These are phyloP conservation scores for Psilocybe tampanensis DNA, from an alignment of 768 basidiomycete genomes.

Conservation along the genomic window DNA sequence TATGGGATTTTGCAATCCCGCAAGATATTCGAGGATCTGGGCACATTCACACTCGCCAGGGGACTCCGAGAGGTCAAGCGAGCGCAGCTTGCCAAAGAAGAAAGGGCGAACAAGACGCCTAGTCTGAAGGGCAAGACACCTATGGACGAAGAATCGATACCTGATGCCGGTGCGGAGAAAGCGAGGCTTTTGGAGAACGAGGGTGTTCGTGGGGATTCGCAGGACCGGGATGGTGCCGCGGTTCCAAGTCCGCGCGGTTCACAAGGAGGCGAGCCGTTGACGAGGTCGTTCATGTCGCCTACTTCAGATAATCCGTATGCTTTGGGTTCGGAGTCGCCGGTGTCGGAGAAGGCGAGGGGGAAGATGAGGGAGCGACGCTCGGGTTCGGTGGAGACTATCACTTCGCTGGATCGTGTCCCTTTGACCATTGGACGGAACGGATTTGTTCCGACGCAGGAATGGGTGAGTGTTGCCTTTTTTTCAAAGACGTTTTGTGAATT, in stretches of 20 bases:
- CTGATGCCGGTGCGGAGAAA: slow-evolving; percentile 62
- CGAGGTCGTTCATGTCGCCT: slow-evolving; percentile 46
- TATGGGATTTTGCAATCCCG: slow-evolving; percentile 86
- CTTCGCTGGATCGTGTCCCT: slow-evolving; percentile 65
- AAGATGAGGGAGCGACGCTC: slow-evolving; percentile 84
- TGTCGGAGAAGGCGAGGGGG: slow-evolving; percentile 88
- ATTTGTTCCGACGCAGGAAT: slow-evolving; percentile 95
- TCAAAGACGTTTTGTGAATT: background rate
- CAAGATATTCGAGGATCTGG: slow-evolving; percentile 85
- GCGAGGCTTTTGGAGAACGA: slow-evolving; percentile 63
- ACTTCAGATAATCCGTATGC: slow-evolving; percentile 37
- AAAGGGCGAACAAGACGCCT: slow-evolving; percentile 49
- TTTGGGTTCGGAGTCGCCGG: slow-evolving; percentile 29
- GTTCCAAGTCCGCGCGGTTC: slow-evolving; percentile 21
- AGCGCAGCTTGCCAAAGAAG: slow-evolving; percentile 71
- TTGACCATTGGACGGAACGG: slow-evolving; percentile 84
- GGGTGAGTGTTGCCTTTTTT: slow-evolving; percentile 59
- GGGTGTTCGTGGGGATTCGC: slow-evolving; percentile 28
- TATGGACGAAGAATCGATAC: slow-evolving; percentile 34
- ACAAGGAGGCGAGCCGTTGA: slow-evolving; percentile 34
- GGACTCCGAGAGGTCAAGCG: slow-evolving; percentile 86
- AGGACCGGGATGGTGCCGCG: slow-evolving; percentile 15
- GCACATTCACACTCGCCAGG: slow-evolving; percentile 86
- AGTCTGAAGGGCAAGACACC: slow-evolving; percentile 40
- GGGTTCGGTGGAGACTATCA: slow-evolving; percentile 50